Evolutionary conservation across 169 alveolate species (phyloP).

Genomic region (Plasmodium vinckei): DNA sequence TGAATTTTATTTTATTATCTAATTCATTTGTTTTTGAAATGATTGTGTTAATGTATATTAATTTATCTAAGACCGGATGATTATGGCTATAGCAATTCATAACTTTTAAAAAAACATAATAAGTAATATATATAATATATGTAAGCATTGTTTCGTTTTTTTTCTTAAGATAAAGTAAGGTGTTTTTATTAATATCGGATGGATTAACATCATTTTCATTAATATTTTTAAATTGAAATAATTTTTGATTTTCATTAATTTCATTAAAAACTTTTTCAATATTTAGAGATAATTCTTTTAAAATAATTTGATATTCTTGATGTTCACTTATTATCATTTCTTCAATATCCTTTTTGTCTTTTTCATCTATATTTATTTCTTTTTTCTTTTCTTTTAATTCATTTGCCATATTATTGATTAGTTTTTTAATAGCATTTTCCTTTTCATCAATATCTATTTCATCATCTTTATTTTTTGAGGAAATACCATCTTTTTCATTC

Average conservation of each 20-base stretch:
- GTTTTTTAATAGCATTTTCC: conserved; percentile 60
- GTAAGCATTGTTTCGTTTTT: conserved; percentile 81
- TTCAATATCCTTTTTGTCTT: conserved; percentile 68
- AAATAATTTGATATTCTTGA: conserved; percentile 64
- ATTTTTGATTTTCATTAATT: conserved; percentile 66
- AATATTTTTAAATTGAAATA: conserved; percentile 68
- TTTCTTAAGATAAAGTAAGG: conserved; percentile 78
- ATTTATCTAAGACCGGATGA: conserved; percentile 83
- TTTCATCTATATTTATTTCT: conserved; percentile 36
- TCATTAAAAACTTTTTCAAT: conserved; percentile 74
- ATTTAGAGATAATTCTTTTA: conserved; percentile 69
- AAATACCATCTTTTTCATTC: conserved; percentile 60
- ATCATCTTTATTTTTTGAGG: conserved; percentile 31
- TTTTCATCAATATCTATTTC: conserved; percentile 12
- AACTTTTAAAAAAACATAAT: conserved; percentile 79
- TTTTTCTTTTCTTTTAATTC: conserved; percentile 78
- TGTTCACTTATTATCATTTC: conserved; percentile 74
- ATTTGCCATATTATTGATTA: conserved; percentile 70
- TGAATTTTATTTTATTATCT: conserved; percentile 71
- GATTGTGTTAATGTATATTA: conserved; percentile 76
- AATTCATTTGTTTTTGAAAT: conserved; percentile 68
- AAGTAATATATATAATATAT: conserved; percentile 78
- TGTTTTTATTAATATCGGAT: conserved; percentile 73
- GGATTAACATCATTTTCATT: conserved; percentile 70
- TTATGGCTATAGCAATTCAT: conserved; percentile 75